Evolutionary conservation across 2,329 filamentous ascomycete genomes (phyloP).

Genomic region (Colletotrichum tropicale): DNA sequence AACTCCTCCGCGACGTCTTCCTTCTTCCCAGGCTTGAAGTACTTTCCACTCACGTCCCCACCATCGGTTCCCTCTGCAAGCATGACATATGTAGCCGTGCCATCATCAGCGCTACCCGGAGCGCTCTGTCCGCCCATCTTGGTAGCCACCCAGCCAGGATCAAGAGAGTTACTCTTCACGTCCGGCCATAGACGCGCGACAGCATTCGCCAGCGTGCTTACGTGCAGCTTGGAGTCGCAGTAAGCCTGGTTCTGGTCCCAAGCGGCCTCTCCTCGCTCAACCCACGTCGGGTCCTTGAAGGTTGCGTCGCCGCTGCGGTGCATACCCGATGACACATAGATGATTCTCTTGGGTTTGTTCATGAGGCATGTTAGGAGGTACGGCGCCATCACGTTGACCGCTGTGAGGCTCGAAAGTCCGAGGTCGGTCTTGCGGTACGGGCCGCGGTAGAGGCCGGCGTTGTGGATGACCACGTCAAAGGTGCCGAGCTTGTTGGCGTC

Average conservation of each 20-base stretch:
- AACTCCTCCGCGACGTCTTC: slow-evolving; percentile 29
- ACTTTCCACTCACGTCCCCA: slow-evolving; percentile 36
- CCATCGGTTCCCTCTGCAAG: slow-evolving; percentile 45
- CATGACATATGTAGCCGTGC: slow-evolving; percentile 50
- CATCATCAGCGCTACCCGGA: slow-evolving; percentile 49
- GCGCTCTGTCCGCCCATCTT: slow-evolving; percentile 57
- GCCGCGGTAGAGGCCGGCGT: slow-evolving; percentile 55
- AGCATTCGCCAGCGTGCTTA: slow-evolving; percentile 58
- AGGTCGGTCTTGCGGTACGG: slow-evolving; percentile 32
- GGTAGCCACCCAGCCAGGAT: slow-evolving; percentile 60
- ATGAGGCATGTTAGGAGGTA: slow-evolving; percentile 60
- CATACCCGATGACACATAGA: slow-evolving; percentile 57
- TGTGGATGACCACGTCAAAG: slow-evolving; percentile 63
- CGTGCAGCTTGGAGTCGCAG: slow-evolving; percentile 60
- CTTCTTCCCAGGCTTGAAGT: slow-evolving; percentile 38
- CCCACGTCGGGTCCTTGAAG: slow-evolving; percentile 39
- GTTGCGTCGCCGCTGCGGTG: slow-evolving; percentile 51
- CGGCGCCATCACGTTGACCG: slow-evolving; percentile 62
- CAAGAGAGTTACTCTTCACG: slow-evolving; percentile 49
- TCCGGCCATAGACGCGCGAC: slow-evolving; percentile 49
- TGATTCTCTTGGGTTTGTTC: slow-evolving; percentile 48
- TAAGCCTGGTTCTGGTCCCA: slow-evolving; percentile 42
- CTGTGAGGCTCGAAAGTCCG: slow-evolving; percentile 50
- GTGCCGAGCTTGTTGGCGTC: slow-evolving; percentile 52
- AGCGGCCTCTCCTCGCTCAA: slow-evolving; percentile 37